Conservation (phyloP, 1,284 basidiomycete genomes). For the Leccinum pachyderme region DNA sequence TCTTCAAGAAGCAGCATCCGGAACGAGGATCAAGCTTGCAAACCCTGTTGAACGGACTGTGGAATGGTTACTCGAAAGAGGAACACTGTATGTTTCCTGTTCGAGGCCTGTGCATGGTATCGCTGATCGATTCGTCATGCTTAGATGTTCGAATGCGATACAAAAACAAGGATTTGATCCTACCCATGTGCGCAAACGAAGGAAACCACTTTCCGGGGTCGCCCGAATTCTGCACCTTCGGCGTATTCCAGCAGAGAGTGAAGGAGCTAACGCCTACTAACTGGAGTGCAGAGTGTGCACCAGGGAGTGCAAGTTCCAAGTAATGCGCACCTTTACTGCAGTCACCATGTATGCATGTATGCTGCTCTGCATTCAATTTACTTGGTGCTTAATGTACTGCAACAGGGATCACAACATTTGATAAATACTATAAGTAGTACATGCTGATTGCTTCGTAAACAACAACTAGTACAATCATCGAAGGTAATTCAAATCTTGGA, state of each 20-base stretch:
- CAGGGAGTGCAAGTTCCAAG: slow-evolving; percentile 2
- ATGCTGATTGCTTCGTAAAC: background rate
- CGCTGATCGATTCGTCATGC: background rate
- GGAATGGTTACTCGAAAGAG: slow-evolving; percentile 28
- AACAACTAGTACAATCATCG: background rate
- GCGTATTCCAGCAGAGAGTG: slow-evolving; percentile 63
- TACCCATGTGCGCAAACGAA: slow-evolving; percentile 66
- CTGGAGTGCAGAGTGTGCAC: slow-evolving; percentile 62
- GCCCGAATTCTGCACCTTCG: slow-evolving; percentile 76
- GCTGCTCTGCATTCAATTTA: background rate
- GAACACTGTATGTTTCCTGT: slow-evolving; percentile 43
- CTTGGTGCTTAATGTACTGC: background rate
- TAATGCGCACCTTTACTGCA: slow-evolving; percentile 4
- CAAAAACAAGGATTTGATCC: slow-evolving; percentile 63
- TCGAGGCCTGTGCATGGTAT: background rate
- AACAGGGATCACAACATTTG: background rate
- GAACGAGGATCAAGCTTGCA: slow-evolving; percentile 32
- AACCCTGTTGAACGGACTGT: slow-evolving; percentile 36
- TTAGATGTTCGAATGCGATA: slow-evolving; percentile 78
- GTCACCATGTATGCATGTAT: background rate
- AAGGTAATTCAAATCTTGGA: background rate
- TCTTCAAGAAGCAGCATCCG: slow-evolving; percentile 47
- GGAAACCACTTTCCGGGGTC: slow-evolving; percentile 70
- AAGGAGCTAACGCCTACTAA: slow-evolving; percentile 61
- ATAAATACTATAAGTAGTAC: background rate